A percentile compares a stretch with the other conserved stretches of the same genome.
Evolutionary conservation across 1,139 yeast genomes (phyloP).

Genomic region (Lodderomyces orthopsilosis): DNA sequence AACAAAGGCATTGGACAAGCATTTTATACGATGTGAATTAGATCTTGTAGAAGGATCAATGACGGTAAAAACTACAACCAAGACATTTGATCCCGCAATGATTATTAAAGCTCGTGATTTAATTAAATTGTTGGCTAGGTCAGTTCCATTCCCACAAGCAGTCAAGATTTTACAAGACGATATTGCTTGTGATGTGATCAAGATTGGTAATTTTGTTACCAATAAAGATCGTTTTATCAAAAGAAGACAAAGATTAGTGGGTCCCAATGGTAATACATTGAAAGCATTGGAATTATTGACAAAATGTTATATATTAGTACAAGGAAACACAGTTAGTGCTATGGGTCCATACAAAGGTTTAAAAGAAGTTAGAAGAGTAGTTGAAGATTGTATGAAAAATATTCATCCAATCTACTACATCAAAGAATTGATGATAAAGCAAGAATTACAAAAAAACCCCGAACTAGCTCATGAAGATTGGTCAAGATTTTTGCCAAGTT

Average conservation of each 20-base stretch:
- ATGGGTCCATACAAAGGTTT: slow-evolving; percentile 97
- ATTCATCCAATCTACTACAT: slow-evolving; percentile 96
- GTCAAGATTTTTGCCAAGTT: slow-evolving; percentile 95
- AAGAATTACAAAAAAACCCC: slow-evolving; percentile 91
- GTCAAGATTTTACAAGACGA: slow-evolving; percentile 88
- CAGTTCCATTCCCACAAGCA: slow-evolving; percentile 97
- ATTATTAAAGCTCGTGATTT: slow-evolving; percentile 93
- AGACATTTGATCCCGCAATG: slow-evolving; percentile 93
- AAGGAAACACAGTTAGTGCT: slow-evolving; percentile 94
- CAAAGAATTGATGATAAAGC: slow-evolving; percentile 95
- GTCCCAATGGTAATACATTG: slow-evolving; percentile 95
- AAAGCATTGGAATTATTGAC: slow-evolving; percentile 93
- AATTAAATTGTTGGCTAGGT: slow-evolving; percentile 88
- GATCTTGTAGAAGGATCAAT: slow-evolving; percentile 95
- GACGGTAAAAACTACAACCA: slow-evolving; percentile 94
- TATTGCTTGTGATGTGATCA: slow-evolving; percentile 91
- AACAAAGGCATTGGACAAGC: slow-evolving; percentile 70
- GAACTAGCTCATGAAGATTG: slow-evolving; percentile 95
- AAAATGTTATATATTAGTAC: slow-evolving; percentile 90
- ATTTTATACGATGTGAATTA: slow-evolving; percentile 75
- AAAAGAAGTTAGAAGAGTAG: slow-evolving; percentile 88
- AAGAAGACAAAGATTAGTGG: slow-evolving; percentile 93
- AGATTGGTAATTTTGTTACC: slow-evolving; percentile 84
- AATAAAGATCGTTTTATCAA: slow-evolving; percentile 93
- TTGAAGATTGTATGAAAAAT: slow-evolving; percentile 96